Evolutionary conservation across 2,329 filamentous ascomycete species (phyloP), one percentile per base, ranked within the genome.

Genomic region (Penicillium expansum): DNA sequence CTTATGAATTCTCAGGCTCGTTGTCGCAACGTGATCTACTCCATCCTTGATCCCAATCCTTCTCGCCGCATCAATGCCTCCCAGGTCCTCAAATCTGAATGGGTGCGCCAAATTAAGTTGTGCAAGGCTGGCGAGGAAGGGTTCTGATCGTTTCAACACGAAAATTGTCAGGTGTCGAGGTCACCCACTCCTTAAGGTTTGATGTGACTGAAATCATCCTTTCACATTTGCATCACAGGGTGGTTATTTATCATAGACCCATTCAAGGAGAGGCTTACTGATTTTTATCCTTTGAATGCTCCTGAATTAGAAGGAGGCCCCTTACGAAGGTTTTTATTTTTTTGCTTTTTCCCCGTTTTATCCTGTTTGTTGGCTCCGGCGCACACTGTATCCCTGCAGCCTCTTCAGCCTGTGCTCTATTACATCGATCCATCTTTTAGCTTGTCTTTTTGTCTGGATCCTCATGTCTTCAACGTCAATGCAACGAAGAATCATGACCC

Each of bases 1-100:
- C 62, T 67, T 51, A 67, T 64, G 24, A 35, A 37, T 39, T 43
- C 30, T 11, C 60, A 97, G 93, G 92, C 92, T 66, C 91, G 93
- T 68, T 99, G 94, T 77, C 90, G 94, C 61, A 99, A 99, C 69
- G 94, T 99, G 69, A 97, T 99, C 72, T 99, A 99, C 78, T 97
- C 92, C 22, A 96, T 99, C 63, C 83, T 99, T 44, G 94, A 99
- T 71, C 94, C 94, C 30, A 97, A 96, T 73, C 92, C 94, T 27
- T 85, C 85, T 56, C 89, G 94, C 62, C 91, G 94, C 67, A 93
- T 99, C 72, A 97, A 92, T 30, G 93, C 94, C 57, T 93, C 92
- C 39, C 94, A 99, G 78, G 91, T 97, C 56, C 86, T 99, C 69
- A 96, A 96, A 77, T 97, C 93, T 5, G 94, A 99, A 79, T 99